These are phyloP conservation scores for Kodamaea arcana DNA, from an alignment of 1,139 yeast species.

Conservation along the genomic window DNA sequence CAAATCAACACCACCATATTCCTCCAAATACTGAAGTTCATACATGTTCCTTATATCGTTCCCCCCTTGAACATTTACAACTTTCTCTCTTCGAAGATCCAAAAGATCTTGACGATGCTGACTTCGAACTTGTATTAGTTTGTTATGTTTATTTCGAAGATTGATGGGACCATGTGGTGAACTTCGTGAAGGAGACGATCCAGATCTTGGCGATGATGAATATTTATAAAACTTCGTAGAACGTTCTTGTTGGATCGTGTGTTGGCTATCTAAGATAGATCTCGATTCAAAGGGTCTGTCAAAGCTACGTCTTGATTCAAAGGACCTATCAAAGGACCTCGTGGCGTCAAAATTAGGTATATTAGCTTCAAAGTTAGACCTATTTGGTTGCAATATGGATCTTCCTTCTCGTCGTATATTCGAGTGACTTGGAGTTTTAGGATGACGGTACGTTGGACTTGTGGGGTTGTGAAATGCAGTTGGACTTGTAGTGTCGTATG, in stretches of 20 bases:
- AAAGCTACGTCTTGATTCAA: too few relatives aligned
- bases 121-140: conserved; percentile 26
- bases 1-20: conserved; percentile 20
- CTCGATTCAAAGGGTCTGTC: too few relatives aligned
- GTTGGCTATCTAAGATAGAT: conserved; percentile 9
- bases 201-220: conserved; percentile 3
- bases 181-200: not conserved
- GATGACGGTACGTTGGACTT: too few relatives aligned
- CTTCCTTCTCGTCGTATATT: too few relatives aligned
- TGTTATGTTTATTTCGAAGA: conserved; percentile 25
- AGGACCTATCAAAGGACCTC: too few relatives aligned
- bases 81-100: conserved; percentile 22
- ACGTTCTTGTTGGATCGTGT: conserved; percentile 10
- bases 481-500: too few relatives aligned
- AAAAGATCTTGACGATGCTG: conserved; percentile 24
- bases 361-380: too few relatives aligned
- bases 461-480: too few relatives aligned
- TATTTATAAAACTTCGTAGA: conserved; percentile 6
- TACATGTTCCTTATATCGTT: conserved; percentile 16
- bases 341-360: too few relatives aligned
- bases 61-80: conserved; percentile 20
- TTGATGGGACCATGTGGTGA: conserved; percentile 11
- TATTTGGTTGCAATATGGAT: too few relatives aligned
- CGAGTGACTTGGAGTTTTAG: too few relatives aligned
- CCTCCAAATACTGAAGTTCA: conserved; percentile 15